Evolutionary conservation across 805 yeast species (phyloP).

Genomic region (Saccharomycopsis oosterbeekiorum): DNA sequence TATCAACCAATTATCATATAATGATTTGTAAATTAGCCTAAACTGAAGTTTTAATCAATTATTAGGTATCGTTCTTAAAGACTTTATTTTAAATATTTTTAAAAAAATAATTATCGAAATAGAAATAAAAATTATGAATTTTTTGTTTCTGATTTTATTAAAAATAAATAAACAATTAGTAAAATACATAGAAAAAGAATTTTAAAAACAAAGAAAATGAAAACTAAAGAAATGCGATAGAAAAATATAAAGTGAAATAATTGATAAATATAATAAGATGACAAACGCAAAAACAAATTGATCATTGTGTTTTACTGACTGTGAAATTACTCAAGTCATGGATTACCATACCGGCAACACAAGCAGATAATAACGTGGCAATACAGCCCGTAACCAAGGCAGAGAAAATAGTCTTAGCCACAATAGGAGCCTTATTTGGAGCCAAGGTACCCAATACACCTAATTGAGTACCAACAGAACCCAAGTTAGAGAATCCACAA

Average conservation of each 20-base stretch:
- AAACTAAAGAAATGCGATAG: not conserved
- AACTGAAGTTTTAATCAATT: not conserved
- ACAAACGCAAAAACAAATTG: not conserved
- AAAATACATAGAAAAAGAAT: no score
- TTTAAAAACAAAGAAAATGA: not conserved
- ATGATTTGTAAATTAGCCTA: no score
- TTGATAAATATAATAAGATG: not conserved
- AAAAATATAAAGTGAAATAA: not conserved
- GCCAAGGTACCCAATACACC: constrained; percentile 52
- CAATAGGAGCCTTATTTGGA: constrained; percentile 38
- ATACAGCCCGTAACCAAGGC: constrained; percentile 44
- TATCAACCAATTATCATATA: no score
- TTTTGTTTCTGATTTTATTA: not conserved
- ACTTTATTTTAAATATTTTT: not conserved
- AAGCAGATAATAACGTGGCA: constrained; percentile 46
- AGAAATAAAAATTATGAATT: not conserved
- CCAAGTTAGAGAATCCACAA: constrained; percentile 56
- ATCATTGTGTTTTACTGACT: constrained; percentile 8
- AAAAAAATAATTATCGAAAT: not conserved
- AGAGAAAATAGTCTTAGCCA: constrained; percentile 36
- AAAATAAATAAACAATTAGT: not conserved
- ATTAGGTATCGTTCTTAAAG: no score
- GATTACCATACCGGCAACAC: constrained; percentile 55
- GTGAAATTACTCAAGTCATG: constrained; percentile 30
- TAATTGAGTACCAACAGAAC: constrained; percentile 50